phyloP scores from a whole-genome alignment of 257 asterid species.

The Solanum boliviense region DNA sequence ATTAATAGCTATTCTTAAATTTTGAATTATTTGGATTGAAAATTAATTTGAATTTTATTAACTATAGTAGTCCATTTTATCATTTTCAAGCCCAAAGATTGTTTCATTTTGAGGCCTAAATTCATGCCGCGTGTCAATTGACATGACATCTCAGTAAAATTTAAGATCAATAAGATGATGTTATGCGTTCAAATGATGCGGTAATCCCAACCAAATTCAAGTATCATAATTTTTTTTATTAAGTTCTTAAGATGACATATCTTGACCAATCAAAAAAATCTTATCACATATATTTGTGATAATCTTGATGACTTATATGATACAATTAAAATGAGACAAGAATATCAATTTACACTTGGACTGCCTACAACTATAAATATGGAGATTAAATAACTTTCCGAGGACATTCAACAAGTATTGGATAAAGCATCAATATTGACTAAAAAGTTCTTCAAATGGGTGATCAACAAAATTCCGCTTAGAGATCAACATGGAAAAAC shows the following conservation, averaged over 20 bases:
- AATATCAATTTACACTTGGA: not conserved
- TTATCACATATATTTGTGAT: not conserved
- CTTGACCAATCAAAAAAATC: no score
- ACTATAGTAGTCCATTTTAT: not conserved
- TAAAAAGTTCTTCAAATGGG: not conserved
- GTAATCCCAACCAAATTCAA: not conserved
- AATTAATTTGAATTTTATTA: not conserved
- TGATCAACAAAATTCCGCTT: not conserved
- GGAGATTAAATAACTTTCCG: not conserved
- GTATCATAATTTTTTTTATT: not conserved
- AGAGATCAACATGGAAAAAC: no score
- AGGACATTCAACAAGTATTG: not conserved
- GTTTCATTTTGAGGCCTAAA: not conserved
- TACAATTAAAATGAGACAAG: not conserved
- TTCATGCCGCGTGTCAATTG: not conserved
- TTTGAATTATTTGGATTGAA: not conserved
- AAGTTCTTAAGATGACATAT: not conserved
- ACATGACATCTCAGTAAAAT: not conserved
- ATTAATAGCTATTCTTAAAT: not conserved
- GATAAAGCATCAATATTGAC: not conserved
- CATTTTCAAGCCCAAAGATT: not conserved
- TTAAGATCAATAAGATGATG: not conserved
- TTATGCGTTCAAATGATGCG: not conserved
- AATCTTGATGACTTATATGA: not conserved
- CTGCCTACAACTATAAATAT: not conserved